These are phyloP conservation scores for Alnus glutinosa DNA, from an alignment of 306 rosid genomes.

Conservation along the genomic window DNA sequence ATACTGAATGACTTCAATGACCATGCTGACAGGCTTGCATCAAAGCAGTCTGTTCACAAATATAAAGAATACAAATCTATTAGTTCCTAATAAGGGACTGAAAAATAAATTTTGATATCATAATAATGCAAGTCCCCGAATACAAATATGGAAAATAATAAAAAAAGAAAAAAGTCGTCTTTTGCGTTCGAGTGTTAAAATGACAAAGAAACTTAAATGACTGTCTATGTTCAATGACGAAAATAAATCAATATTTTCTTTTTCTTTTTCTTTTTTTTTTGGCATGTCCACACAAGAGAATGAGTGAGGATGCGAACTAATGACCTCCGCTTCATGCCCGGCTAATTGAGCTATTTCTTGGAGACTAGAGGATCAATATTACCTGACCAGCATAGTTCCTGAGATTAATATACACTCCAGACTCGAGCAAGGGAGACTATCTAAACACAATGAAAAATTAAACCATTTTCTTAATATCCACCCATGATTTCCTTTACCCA, in stretches of 20 bases:
- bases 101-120: constrained; percentile 10
- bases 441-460: constrained; percentile 48
- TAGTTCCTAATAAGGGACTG: not conserved
- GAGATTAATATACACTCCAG: constrained; percentile 91
- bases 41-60: constrained; percentile 82
- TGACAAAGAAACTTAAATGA: constrained; percentile 11
- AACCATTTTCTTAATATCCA: constrained; percentile 75
- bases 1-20: constrained; percentile 86
- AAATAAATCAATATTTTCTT: constrained; percentile 14
- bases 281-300: too few relatives aligned
- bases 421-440: constrained; percentile 86
- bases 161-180: not conserved
- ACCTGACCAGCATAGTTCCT: constrained; percentile 99
- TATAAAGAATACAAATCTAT: constrained; percentile 18
- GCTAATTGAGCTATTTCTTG: too few relatives aligned
- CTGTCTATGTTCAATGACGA: constrained; percentile 1
- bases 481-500: constrained; percentile 69
- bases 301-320: too few relatives aligned
- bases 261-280: too few relatives aligned
- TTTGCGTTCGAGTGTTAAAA: constrained; percentile 9
- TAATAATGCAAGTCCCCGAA: not conserved
- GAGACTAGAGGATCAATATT: constrained; percentile 21
- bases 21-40: constrained; percentile 99
- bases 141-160: not conserved
- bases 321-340: too few relatives aligned